Evolutionary conservation across 805 yeast species (phyloP).

Genomic region (Pichia exigua): DNA sequence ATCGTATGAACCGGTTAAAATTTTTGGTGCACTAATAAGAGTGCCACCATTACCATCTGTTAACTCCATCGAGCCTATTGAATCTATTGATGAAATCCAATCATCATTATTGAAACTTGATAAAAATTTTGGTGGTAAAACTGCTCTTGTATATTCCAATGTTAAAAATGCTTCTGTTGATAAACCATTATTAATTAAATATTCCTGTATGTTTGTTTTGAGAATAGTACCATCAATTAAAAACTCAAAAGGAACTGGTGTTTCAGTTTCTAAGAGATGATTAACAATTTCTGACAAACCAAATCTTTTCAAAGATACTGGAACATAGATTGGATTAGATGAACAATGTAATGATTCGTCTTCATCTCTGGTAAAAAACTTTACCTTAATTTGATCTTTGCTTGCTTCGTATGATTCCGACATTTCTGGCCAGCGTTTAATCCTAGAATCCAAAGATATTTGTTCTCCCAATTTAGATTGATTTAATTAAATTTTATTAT

Average conservation of each 20-base stretch:
- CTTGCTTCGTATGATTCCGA: constrained; percentile 5
- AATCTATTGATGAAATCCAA: constrained; percentile 79
- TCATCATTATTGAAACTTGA: constrained; percentile 89
- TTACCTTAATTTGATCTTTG: constrained; percentile 58
- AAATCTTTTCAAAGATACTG: constrained; percentile 75
- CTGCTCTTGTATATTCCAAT: constrained; percentile 86
- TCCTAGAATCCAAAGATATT: too few species aligned
- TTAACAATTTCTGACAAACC: constrained; percentile 95
- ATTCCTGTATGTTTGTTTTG: constrained; percentile 72
- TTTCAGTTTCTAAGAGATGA: constrained; percentile 60
- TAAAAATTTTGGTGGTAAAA: constrained; percentile 87
- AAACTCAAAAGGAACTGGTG: constrained; percentile 86
- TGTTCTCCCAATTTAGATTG: background rate
- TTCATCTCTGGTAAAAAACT: constrained; percentile 79
- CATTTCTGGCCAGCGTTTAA: constrained; percentile 5
- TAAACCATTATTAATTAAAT: constrained; percentile 65
- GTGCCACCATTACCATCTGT: constrained; percentile 26
- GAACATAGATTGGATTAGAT: constrained; percentile 82
- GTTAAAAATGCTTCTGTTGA: constrained; percentile 74
- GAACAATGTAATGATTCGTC: constrained; percentile 63
- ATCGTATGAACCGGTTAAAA: constrained; percentile 81
- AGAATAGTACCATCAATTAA: constrained; percentile 77
- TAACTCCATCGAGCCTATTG: constrained; percentile 29
- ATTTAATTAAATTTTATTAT: background rate
- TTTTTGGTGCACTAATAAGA: constrained; percentile 39